Evolutionary conservation across 2,329 filamentous ascomycete species (phyloP), one percentile per base, ranked within the genome.

Genomic region (Apiospora malaysiana): DNA sequence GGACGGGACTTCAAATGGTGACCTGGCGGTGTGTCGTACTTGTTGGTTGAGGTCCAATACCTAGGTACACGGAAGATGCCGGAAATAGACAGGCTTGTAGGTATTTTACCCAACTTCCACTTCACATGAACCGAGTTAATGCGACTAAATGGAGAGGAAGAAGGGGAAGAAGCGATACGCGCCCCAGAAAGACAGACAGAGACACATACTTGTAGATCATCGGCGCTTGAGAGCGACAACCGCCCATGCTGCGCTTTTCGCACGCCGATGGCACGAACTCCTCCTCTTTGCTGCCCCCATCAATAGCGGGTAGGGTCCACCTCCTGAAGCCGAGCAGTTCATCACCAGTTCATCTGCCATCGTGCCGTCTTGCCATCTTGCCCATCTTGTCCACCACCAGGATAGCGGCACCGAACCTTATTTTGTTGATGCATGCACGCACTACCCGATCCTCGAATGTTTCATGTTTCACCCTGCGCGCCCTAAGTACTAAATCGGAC

Each of bases 401-500:
- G 32, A 63, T 63, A 63, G 10, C 32, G 56, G 56, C 9, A 63
- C 27, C 56, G 32, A 63, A 40, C 56, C 56, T 63, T 63, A 63
- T 40, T 63, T 63, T 4, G 32, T 32, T 32, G 32, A 32, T 42
- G 40, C 32, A 21, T 32, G 40, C 6, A 32, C 56, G 32, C 32
- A 16, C 45, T 47, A 47, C 45, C 56, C 56, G 32, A 9, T 45
- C 42, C 12, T 14, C 16, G 16, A 18, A 45, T 45, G 42, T 63
- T 63, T 63, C 56, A 40, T 63, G 56, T 63, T 63, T 63, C 56
- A 63, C 27, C 8, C n/a, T 63, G 56, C 56, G 56, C 56, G 56
- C 32, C 32, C 56, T 63, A 37, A 59, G 37, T 37, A 32, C 51
- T 59, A 59, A 37, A 59, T 37, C 27, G 5, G 51, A 37, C 18